Conservation (phyloP, 2,329 filamentous ascomycete genomes). For the Akanthomyces muscarius region DNA sequence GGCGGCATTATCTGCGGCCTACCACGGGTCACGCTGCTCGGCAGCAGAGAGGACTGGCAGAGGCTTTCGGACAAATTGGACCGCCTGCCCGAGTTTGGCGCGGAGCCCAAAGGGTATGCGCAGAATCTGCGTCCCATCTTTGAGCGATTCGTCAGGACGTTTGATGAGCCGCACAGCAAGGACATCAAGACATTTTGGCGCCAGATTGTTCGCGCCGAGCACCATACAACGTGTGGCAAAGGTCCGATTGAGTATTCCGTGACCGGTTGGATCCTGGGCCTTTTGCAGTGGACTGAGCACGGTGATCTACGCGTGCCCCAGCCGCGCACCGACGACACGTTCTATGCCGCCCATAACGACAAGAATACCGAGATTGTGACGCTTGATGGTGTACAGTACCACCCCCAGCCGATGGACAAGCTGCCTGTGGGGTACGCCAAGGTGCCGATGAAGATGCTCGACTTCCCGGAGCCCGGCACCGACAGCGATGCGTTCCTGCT, state of each 20-base stretch:
- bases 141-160: constrained; percentile 40
- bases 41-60: constrained; percentile 37
- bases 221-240: constrained; percentile 27
- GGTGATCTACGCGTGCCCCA: constrained; percentile 27
- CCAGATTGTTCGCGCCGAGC: constrained; percentile 36
- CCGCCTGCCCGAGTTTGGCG: constrained; percentile 40
- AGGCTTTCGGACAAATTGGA: constrained; percentile 39
- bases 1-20: constrained; percentile 39
- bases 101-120: constrained; percentile 37
- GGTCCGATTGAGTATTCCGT: constrained; percentile 34
- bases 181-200: constrained; percentile 41
- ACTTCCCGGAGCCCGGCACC: constrained; percentile 26
- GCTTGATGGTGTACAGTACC: constrained; percentile 31
- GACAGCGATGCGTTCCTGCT: constrained; percentile 34
- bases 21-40: constrained; percentile 39
- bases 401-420: constrained; percentile 24
- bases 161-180: constrained; percentile 34
- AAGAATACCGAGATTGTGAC: constrained; percentile 17
- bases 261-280: constrained; percentile 47
- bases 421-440: constrained; percentile 38
- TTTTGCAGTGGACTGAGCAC: constrained; percentile 40
- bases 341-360: background rate
- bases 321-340: background rate
- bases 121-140: constrained; percentile 42
- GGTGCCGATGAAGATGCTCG: constrained; percentile 36